Evolutionary conservation across 805 yeast species (phyloP), one percentile per base, ranked within the genome.

Genomic region (Teunomyces panamensis): DNA sequence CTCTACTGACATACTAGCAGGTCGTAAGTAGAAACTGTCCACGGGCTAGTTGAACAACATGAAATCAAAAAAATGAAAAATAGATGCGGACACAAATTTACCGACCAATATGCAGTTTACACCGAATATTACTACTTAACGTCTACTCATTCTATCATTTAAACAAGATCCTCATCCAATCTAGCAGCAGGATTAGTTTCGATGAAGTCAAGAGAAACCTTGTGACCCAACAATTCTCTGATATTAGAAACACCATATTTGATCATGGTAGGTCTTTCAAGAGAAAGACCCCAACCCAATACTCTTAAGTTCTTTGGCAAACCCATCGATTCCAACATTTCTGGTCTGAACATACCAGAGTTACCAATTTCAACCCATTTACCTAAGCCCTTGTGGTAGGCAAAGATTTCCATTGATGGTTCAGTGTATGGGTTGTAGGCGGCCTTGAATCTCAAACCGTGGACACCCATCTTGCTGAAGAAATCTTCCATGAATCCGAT

Each of bases 321-420:
- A 30, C 99, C 99, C 98, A 94, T 92, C 39, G 96, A 75, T 74
- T 90, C 97, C 66, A 95, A 79, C 99, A 94, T 94, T 74, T 94
- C 99, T 10, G 99, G 99, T 74, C 99, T 85, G 80, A 94, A 94
- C 96, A 94, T 87, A 69, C 99, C 99, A 14, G 97, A 90, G 78
- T 94, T 94, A 69, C 99, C 99, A 62, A 94, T 92, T 77, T 94
- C 99, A 53, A 94, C 99, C 99, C 99, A 95, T 69, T 89, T 94
- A 58, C 79, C 84, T 60, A 94, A 79, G 44, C 97, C 97, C 59
- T 83, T 84, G 73, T 94, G 99, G 87, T 89, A 94, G 43, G 97
- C 94, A 69, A 86, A 94, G 57, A 94, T 94, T 76, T 94, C 99
- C 81, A 94, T 81, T 6, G 96, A 88, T 49, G 99, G 99, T 73